Conservation (phyloP, 345 rosid species). For the Citrus mangshanensis region DNA sequence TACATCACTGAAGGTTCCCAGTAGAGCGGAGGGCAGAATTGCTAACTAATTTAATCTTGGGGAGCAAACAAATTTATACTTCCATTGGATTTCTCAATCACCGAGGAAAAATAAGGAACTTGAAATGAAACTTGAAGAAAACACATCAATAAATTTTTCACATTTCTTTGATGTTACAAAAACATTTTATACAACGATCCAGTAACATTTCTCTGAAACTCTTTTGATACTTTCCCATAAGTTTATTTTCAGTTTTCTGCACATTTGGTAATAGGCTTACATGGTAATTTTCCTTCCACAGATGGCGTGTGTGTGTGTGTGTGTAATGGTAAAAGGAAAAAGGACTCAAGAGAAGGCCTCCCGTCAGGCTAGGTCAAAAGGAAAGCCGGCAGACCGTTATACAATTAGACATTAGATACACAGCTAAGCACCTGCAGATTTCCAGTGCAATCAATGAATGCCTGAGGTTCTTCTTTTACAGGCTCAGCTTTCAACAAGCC, state of each 20-base stretch:
- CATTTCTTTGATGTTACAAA: background rate
- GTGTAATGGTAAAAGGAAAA: background rate
- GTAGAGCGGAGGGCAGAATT: background rate
- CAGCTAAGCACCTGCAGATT: constrained; percentile 63
- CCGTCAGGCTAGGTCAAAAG: background rate
- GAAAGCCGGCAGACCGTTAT: background rate
- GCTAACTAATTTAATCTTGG: background rate
- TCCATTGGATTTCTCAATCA: background rate
- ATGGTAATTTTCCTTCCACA: background rate
- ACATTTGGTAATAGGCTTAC: background rate
- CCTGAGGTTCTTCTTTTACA: constrained; percentile 76
- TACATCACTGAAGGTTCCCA: constrained; percentile 2
- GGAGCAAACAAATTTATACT: background rate
- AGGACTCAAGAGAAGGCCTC: background rate
- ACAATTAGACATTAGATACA: constrained; percentile 1
- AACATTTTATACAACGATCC: background rate
- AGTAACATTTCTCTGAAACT: background rate
- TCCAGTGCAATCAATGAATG: constrained; percentile 92
- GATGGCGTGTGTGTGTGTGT: too few species aligned
- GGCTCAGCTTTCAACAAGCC: constrained; percentile 83
- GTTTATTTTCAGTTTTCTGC: background rate
- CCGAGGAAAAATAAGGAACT: background rate
- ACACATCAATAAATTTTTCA: background rate
- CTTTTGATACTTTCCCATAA: background rate
- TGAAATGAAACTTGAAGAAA: background rate